Conservation (phyloP, 345 rosid genomes). For the Brassica juncea region DNA sequence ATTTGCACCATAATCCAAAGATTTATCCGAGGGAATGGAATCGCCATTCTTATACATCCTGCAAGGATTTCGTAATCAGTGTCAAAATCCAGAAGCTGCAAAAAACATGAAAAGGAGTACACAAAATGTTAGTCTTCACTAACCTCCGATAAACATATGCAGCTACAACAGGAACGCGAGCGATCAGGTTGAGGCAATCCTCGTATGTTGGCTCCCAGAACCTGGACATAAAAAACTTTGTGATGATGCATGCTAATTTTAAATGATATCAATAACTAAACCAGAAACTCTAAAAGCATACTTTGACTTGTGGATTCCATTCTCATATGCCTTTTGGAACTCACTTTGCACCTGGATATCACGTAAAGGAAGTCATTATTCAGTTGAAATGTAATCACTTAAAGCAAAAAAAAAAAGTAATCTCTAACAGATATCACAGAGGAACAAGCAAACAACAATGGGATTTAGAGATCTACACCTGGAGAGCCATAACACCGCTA, state of each 20-base stretch:
- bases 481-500: slow-evolving; percentile 97
- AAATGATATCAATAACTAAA: slow-evolving; percentile 23
- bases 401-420: neutral
- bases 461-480: slow-evolving; percentile 51
- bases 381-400: neutral
- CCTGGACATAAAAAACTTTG: slow-evolving; percentile 46
- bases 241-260: slow-evolving; percentile 22
- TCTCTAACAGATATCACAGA: neutral
- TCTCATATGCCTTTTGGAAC: slow-evolving; percentile 91
- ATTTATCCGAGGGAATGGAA: slow-evolving; percentile 62
- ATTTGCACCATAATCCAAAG: slow-evolving; percentile 94
- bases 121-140: slow-evolving; percentile 33
- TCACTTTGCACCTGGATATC: slow-evolving; percentile 87
- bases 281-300: slow-evolving; percentile 43
- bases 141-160: slow-evolving; percentile 89
- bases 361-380: slow-evolving; percentile 17
- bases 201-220: slow-evolving; percentile 98
- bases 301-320: slow-evolving; percentile 88
- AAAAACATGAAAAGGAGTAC: neutral
- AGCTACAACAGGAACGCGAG: slow-evolving; percentile 86
- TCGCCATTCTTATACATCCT: slow-evolving; percentile 85
- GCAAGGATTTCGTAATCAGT: slow-evolving; percentile 22
- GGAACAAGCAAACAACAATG: slow-evolving; percentile 5
- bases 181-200: slow-evolving; percentile 88
- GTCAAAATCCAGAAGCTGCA: slow-evolving; percentile 5